Evolutionary conservation across 2,329 filamentous ascomycete genomes (phyloP), one percentile per base, ranked within the genome.

Genomic region (Cordyceps farinosa): DNA sequence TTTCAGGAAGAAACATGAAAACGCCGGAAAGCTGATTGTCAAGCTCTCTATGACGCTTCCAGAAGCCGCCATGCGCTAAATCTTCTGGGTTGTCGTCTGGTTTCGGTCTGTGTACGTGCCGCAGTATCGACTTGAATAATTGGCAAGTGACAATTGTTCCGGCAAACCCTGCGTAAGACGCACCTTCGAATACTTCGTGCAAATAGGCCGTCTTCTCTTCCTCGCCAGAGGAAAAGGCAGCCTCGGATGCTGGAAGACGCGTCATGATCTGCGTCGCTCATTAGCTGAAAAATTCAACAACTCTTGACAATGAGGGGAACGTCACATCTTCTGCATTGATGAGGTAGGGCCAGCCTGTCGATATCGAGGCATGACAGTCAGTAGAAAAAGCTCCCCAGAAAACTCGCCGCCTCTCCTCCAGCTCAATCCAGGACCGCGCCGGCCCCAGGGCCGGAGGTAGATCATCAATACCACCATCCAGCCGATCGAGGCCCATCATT

Each of bases 361-460:
- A 92, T 58, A 96, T 90, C 69, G 90, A 92, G 2, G 91, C 89
- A 75, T 96, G 96, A 32, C 90, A 85, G 73, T 97, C 93, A 48
- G 90, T 83, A 67, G 88, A 90, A 70, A 94, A 97, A 0, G 87
- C 84, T 67, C 88, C 85, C 94, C 94, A 97, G 69, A 97, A 96
- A 0, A 90, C 88, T 67, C 94, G 83, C 64, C 94, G 84, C 58
- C 93, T 83, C 74, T 98, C 93, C 64, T 84, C 81, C 27, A 80
- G 67, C 65, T 97, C 94, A 1, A 85, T 87, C 91, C 91, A 96
- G 70, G 92, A 90, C 68, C 84, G 85, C 0, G 92, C 82, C 1
- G 91, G 88, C 3, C 85, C 80, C 8, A 97, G 72, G 50, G 88
- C 89, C 61, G 92, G 90, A 66, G 93, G 90, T 47, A 91, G 84